Evolutionary conservation across 1,284 basidiomycete species (phyloP), one percentile per base, ranked within the genome.

Genomic region (Tremellales sp.): DNA sequence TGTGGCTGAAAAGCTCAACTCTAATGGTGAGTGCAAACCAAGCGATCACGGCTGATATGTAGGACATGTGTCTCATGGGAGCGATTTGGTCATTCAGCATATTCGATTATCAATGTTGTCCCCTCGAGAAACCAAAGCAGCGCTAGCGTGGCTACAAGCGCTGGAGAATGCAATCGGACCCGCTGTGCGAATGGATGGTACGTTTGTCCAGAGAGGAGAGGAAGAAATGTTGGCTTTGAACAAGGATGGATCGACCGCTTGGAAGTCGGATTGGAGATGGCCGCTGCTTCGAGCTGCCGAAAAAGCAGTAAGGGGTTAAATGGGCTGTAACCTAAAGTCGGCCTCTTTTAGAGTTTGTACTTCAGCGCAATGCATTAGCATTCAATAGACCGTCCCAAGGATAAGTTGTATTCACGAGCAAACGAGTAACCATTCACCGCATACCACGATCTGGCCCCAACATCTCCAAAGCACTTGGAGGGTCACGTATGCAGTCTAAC

Each of bases 51-150:
- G 10, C 19, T 42, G 27, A 42, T 14, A 42, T 29, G 10, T 29
- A 85, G 83, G 81, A 1, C 79, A 80, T 44, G 81, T 86, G 5
- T 84, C 84, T 0, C 85, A 87, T 58, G 83, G 73, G 2, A 78
- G 78, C 2, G 86, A 87, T 59, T 74, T 76, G 8, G 47, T 68
- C 10, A 38, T 81, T 21, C 81, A 79, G 73, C 72, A 76, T 4
- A 63, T 79, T 14, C 70, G 75, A 56, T 33, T 73, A 33, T 62
- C 69, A 63, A 48, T 78, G 67, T 57, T 76, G 40, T 52, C 53
- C 5, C 53, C 65, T 1, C 64, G 74, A n/a, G 77, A 84, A 54
- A 57, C 71, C 2, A 54, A 62, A 0, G 54, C 78, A 8, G 80
- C 81, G 0, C 73, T 74, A 36, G 63, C 50, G 3, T 85, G 81